Base-by-base conservation (phyloP, 2,329 filamentous ascomycete genomes). In the Aspergillus sp. region DNA sequence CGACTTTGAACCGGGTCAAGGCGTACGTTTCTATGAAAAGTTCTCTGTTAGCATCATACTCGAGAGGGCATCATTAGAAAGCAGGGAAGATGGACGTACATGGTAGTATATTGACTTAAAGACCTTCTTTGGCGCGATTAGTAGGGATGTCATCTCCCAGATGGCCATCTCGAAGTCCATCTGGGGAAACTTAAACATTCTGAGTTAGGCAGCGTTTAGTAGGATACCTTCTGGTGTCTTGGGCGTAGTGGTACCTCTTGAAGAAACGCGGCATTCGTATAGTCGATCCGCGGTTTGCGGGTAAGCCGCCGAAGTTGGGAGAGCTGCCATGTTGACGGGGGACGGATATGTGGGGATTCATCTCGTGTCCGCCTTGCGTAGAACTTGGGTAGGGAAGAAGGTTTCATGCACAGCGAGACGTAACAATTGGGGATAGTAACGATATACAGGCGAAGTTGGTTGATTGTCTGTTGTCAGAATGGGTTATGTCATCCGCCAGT, bases 81-180 rank as follows among this genome's bases (percentile, higher is more conserved):
- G 23, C 17, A 24, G 48, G 35, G 15, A 37, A 37, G 23, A 17
- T n/a, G 48, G 17, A 75, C 80, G 64, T 75, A 87, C 85, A 74
- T 89, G 86, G 68, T 89, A 88, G 72, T 88, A 89, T 72, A 89
- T 88, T 45, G 85, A 86, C 61, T 86, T 79, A 71, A 89, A 89
- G 51, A 89, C 86, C 70, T 88, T 88, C 76, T 88, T 89, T 0
- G 86, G 86, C 33, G 86, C 84, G 69, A 89, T 85, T 62, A 89
- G 79, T 53, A 89, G 77, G 66, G 82, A 84, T 61, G 84, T 87
- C 83, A 89, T 89, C 72, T 89, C 86, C 86, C 86, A 89, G 64
- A 88, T 83, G 19, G 86, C 86, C 80, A 88, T 87, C 70, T 89
- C 86, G 70, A 89, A 89, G 77, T 89, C 86, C 86, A 89, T 89